Conservation (phyloP, 352 stramenopile species). For the Globisporangium splendens region DNA sequence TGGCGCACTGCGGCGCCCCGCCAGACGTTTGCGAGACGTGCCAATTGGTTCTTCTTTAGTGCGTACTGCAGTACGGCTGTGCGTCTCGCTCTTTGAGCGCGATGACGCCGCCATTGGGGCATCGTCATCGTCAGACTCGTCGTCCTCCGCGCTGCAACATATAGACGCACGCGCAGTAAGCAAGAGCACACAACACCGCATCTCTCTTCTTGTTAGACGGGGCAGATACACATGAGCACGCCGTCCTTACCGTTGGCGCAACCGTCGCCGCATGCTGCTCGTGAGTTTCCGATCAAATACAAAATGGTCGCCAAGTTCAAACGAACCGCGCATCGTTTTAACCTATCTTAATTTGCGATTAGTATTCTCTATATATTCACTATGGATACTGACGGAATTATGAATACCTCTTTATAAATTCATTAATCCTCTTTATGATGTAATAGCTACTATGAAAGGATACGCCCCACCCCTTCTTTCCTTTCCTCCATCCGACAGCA, state of each 20-base stretch:
- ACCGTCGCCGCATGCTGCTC: slow-evolving; percentile 5
- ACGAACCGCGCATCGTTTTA: too few relatives aligned
- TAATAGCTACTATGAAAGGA: too few relatives aligned
- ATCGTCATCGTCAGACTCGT: not conserved
- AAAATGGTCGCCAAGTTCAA: too few relatives aligned
- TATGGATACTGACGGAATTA: too few relatives aligned
- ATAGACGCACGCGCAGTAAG: too few relatives aligned
- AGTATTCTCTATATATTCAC: too few relatives aligned
- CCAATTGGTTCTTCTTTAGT: not conserved
- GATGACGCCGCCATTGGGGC: too few relatives aligned
- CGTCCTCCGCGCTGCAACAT: not conserved
- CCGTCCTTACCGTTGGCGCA: slow-evolving; percentile 2
- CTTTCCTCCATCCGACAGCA: too few relatives aligned
- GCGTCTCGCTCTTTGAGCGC: not conserved
- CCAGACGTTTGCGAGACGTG: not conserved
- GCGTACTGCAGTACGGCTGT: too few relatives aligned
- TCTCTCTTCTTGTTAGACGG: too few relatives aligned
- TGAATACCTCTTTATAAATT: not conserved
- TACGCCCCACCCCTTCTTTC: too few relatives aligned
- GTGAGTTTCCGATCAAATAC: not conserved
- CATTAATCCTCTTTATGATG: too few relatives aligned
- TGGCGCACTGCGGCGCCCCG: not conserved
- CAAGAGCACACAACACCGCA: not conserved
- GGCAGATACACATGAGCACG: not conserved
- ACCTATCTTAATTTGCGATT: not conserved